Evolutionary conservation across 164 flowering plant species (phyloP), one percentile per base, ranked within the genome.

Genomic region (Berberis thunbergii): DNA sequence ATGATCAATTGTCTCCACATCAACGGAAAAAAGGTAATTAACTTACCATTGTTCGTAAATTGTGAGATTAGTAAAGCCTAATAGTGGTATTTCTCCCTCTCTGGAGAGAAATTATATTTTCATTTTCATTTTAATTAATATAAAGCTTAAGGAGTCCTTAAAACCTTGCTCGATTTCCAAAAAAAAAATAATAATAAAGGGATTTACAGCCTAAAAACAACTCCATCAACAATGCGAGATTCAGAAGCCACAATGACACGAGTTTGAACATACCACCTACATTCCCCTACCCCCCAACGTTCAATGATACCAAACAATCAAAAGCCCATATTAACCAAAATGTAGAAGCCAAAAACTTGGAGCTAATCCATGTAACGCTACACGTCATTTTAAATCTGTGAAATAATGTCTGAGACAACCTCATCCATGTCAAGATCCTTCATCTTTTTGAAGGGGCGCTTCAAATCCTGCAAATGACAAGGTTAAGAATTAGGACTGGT

Each of bases 361-460:
- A 4, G n/a, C 54, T 26, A 52, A 52, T 52, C 12, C 54, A 12
- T 10, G 3, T 50, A 26, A 26, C n/a, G 8, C 54, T 52, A 52
- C n/a, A 62, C 56, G 54, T 76, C 74, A 76, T 66, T 77, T 56
- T 87, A 45, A 75, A 82, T 78, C 52, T 79, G 69, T 26, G 26
- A 26, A 61, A 87, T 60, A 26, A 87, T 81, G 50, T 86, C 84
- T 0, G 79, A 56, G 11, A 86, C 72, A 48, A 84, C 86, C 57
- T 76, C 43, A 7, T 77, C 84, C 88, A 87, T 81, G 76, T 87
- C 79, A 49, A 85, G 83, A 3, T 61, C 83, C 80, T 78, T 87
- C 86, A 89, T 74, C 26, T 76, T 76, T 5, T 50, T 53, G 70
- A 87, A 89, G 46, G 97, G 97, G 39, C 91, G 81, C 67, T 84